phyloP scores from a whole-genome alignment of 768 basidiomycete genomes.

The Mycena vulgaris region DNA sequence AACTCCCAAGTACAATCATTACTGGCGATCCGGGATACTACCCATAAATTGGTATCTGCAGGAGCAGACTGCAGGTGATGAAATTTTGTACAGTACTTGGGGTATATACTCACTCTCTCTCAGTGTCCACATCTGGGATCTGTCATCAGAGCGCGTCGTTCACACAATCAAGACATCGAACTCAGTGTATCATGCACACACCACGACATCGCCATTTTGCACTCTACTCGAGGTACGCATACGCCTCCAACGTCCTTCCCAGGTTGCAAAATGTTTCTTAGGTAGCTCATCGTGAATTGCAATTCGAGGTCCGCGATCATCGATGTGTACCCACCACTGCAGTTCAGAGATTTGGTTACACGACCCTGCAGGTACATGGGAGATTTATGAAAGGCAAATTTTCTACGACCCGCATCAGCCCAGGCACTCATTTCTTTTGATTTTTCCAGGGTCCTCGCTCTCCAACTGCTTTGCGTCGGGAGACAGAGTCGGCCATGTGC shows the following conservation, averaged over 20 bases:
- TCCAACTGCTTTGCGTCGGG: slow-evolving; percentile 60
- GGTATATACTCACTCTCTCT: neutral
- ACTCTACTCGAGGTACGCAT: slow-evolving; percentile 59
- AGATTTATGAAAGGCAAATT: slow-evolving; percentile 61
- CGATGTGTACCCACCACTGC: slow-evolving; percentile 53
- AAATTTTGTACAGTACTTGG: neutral
- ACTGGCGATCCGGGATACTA: slow-evolving; percentile 59
- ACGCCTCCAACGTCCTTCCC: slow-evolving; percentile 6
- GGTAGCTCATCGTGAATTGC: slow-evolving; percentile 66
- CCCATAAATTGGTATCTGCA: slow-evolving; percentile 62
- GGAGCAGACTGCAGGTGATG: slow-evolving; percentile 60
- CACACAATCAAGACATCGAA: slow-evolving; percentile 60
- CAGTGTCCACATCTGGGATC: slow-evolving; percentile 60
- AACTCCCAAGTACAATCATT: slow-evolving; percentile 60
- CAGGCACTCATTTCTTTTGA: neutral
- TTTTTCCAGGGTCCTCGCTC: slow-evolving; percentile 32
- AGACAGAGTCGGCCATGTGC: slow-evolving; percentile 57
- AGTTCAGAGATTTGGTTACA: slow-evolving; percentile 63
- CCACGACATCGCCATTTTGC: slow-evolving; percentile 55
- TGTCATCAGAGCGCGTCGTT: slow-evolving; percentile 61
- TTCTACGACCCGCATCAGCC: neutral
- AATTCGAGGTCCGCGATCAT: slow-evolving; percentile 68
- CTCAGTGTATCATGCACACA: slow-evolving; percentile 59
- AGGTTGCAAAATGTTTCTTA: slow-evolving; percentile 37
- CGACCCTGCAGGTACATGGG: slow-evolving; percentile 54